Conservation (phyloP, 2,329 filamentous ascomycete genomes). For the Teratosphaeria gauchensis region DNA sequence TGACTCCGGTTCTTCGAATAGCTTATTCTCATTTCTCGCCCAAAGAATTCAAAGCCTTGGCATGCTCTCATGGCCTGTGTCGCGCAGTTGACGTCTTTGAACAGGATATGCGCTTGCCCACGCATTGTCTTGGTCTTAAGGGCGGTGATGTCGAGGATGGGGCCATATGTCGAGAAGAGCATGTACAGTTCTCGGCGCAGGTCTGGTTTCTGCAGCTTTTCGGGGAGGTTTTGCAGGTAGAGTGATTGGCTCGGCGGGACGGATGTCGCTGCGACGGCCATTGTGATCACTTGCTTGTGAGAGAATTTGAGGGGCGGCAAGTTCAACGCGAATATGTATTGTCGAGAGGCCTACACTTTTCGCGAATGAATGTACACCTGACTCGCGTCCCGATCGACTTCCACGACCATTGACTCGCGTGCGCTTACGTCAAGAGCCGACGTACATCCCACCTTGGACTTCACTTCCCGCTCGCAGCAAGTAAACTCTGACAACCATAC, state of each 20-base stretch:
- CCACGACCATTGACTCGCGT: background rate
- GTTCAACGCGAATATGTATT: background rate
- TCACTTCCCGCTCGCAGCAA: background rate
- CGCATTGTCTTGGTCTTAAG: constrained; percentile 88
- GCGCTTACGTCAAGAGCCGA: constrained; percentile 1
- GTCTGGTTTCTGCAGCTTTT: constrained; percentile 84
- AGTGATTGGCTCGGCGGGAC: constrained; percentile 45
- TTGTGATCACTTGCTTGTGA: background rate
- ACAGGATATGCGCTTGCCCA: constrained; percentile 89
- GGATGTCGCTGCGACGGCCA: background rate
- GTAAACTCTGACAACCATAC: background rate
- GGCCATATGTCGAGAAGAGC: constrained; percentile 87
- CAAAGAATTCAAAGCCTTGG: constrained; percentile 78
- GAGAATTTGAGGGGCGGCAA: background rate
- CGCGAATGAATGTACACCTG: background rate
- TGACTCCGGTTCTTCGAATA: constrained; percentile 88
- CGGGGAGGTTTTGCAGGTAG: constrained; percentile 80
- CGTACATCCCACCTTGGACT: background rate
- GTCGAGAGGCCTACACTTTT: background rate
- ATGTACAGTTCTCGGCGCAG: constrained; percentile 81
- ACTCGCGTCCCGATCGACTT: background rate
- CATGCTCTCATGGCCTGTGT: constrained; percentile 87
- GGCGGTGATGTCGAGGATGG: constrained; percentile 83
- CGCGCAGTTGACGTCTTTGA: constrained; percentile 78
- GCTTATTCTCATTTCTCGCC: constrained; percentile 73